Percentiles rank a stretch among this genome's conserved stretches.
Conservation (phyloP, 2,329 filamentous ascomycete genomes). For the Paraphaeosphaeria minitans region DNA sequence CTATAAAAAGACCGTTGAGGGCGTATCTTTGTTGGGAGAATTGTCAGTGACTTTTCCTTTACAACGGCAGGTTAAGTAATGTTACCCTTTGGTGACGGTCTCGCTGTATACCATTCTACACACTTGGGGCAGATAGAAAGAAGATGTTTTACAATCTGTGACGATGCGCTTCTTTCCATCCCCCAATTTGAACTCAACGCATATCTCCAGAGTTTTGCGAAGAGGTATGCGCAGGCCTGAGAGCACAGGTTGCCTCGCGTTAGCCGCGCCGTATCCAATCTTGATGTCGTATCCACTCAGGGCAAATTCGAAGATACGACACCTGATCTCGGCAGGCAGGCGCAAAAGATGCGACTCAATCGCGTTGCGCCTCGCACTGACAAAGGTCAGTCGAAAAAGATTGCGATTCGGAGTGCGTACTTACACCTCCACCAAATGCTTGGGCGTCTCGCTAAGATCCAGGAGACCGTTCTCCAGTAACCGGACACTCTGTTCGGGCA, state of each 20-base stretch:
- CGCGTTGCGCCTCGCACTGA: slow-evolving; percentile 8
- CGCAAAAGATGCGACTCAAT: slow-evolving; percentile 10
- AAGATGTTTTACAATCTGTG: neutral
- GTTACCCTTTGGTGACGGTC: neutral
- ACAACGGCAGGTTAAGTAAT: neutral
- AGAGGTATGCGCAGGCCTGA: neutral
- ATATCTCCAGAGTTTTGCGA: neutral
- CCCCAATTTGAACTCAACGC: neutral
- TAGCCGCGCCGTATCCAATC: neutral
- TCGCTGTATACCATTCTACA: neutral
- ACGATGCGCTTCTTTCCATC: neutral
- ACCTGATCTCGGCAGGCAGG: slow-evolving; percentile 15
- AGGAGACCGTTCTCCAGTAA: neutral
- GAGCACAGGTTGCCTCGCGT: neutral
- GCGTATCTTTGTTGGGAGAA: neutral
- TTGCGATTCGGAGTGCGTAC: neutral
- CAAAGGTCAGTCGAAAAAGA: neutral
- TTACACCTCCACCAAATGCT: neutral
- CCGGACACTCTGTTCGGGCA: neutral
- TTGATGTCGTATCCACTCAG: neutral
- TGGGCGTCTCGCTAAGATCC: neutral
- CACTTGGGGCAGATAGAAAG: neutral
- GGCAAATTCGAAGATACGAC: slow-evolving; percentile 6
- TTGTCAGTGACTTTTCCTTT: neutral
- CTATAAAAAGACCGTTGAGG: neutral